Conservation (phyloP, 192 early-diverging fungal genomes). For the Coemansia sp. region DNA sequence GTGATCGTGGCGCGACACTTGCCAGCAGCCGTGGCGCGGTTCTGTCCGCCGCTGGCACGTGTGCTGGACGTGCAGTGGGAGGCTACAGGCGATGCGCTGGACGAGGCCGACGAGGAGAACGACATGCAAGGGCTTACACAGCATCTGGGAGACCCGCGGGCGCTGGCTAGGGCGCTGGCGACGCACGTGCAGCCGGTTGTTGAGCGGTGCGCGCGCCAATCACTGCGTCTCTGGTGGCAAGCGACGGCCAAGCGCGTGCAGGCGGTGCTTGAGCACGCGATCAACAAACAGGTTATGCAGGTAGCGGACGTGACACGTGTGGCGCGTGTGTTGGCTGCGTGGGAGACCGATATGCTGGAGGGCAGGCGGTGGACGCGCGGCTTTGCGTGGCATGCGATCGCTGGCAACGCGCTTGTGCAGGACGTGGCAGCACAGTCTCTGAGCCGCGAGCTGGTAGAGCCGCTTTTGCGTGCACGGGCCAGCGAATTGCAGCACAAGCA, state of each 20-base stretch:
- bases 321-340: conserved; percentile 11
- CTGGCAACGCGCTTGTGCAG: conserved; percentile 10
- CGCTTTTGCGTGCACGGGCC: conserved; percentile 26
- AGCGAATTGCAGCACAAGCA: conserved; percentile 14
- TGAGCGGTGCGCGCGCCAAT: conserved; percentile 22
- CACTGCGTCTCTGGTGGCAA: conserved; percentile 36
- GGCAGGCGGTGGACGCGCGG: conserved; percentile 14
- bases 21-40: conserved; percentile 39
- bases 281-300: conserved; percentile 6
- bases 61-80: conserved; percentile 23
- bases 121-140: conserved; percentile 13
- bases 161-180: conserved; percentile 23
- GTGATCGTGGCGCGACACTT: conserved; percentile 45
- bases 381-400: conserved; percentile 11
- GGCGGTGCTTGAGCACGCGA: conserved; percentile 5
- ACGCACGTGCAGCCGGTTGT: conserved; percentile 37
- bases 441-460: conserved; percentile 24
- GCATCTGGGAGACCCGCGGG: conserved; percentile 13
- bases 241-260: conserved; percentile 2
- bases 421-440: conserved; percentile 9
- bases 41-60: conserved; percentile 31
- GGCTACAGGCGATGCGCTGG: conserved; percentile 8
- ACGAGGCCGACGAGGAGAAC: conserved; percentile 32
- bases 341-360: conserved; percentile 11
- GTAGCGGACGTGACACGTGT: conserved; percentile 28